Evolutionary conservation across 2,329 filamentous ascomycete genomes (phyloP).

Genomic region (Kalaharituber pfeilii): DNA sequence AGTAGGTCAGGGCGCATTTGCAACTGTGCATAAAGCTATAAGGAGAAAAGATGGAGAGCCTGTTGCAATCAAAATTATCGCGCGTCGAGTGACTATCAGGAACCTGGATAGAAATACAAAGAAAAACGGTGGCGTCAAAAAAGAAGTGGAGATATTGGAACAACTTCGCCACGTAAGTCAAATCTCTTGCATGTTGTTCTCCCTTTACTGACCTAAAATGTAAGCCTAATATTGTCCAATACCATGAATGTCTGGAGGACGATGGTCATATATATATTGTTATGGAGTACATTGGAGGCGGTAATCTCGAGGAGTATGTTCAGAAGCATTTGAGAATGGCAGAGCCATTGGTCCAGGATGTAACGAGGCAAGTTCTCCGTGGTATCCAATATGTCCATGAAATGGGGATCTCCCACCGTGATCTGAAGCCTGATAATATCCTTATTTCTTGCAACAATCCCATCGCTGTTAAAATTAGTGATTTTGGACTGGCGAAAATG

Average conservation of each 20-base stretch:
- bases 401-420: conserved; percentile 86
- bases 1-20: conserved; percentile 89
- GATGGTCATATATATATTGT: conserved; percentile 76
- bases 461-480: conserved; percentile 74
- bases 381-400: conserved; percentile 74
- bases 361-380: conserved; percentile 59
- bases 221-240: conserved; percentile 79
- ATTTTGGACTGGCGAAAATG: conserved; percentile 93
- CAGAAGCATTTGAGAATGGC: conserved; percentile 42
- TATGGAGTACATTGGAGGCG: conserved; percentile 78
- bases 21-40: conserved; percentile 78
- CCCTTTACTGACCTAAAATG: conserved; percentile 2
- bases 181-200: conserved; percentile 2
- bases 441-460: conserved; percentile 58
- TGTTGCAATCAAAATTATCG: conserved; percentile 84
- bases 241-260: conserved; percentile 74
- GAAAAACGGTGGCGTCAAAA: conserved; percentile 44
- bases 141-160: conserved; percentile 94
- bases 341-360: conserved; percentile 51
- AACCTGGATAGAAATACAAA: conserved; percentile 5
- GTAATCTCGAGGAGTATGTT: conserved; percentile 66
- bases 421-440: conserved; percentile 97
- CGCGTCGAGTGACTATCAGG: conserved; percentile 58
- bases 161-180: conserved; percentile 59
- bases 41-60: conserved; percentile 66